Evolutionary conservation across 352 stramenopile species (phyloP), one percentile per base, ranked within the genome.

Genomic region (Aphanomyces stellatus): DNA sequence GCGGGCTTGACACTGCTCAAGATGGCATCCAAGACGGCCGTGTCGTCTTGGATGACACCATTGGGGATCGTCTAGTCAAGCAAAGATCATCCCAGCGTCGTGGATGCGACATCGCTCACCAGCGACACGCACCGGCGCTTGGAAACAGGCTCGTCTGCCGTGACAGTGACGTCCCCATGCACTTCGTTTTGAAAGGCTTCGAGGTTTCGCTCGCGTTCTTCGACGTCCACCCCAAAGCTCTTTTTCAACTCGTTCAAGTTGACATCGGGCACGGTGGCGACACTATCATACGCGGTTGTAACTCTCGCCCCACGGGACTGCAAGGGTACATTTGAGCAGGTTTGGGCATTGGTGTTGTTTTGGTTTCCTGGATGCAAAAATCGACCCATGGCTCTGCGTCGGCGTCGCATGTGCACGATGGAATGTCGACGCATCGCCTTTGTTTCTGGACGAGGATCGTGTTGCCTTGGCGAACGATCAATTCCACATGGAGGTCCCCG

Each of bases 401-500:
- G 42, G 75, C 72, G 4, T 63, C 30, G 37, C 84, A 93, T 4
- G 59, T 56, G 68, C 84, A 93, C 8, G 65, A 70, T 2, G 64
- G 48, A 0, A 76, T 74, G 5, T 53, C 66, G 53, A 78, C 85
- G 67, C 84, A 93, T 27, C 41, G 42, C 17, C 84, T 74, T 15
- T 66, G 67, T 17, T 74, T 63, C 25, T 67, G 30, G 5, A 69
- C 33, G 30, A 64, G 15, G 28, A 62, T 27, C 59, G 15, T 42
- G 11, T 40, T 34, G 13, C 43, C 56, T 51, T 69, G 51, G 24
- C 27, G 31, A 25, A 78, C 51, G 49, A 85, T 62, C 19, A 84
- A 40, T 65, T 80, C 61, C 31, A 88, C 63, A 49, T 90, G 73
- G 13, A 82, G 81, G 22, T 93, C 82, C 49, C 74, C 72, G 27